phyloP scores from a whole-genome alignment of 2,329 filamentous ascomycete genomes.

The Aureobasidium sp. region DNA sequence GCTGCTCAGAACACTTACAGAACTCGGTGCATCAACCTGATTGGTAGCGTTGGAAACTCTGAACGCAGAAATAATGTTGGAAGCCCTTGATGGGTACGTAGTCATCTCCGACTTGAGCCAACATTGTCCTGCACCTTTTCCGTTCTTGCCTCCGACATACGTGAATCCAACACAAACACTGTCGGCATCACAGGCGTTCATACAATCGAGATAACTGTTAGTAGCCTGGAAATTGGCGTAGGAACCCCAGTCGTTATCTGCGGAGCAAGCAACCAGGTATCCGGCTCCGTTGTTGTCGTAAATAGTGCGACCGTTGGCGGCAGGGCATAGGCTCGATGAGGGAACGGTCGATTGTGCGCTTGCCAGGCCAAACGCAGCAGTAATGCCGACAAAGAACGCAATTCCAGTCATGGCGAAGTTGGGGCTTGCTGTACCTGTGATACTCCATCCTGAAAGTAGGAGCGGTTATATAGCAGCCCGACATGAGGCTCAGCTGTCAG shows the following conservation, averaged over 20 bases:
- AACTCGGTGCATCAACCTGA: neutral
- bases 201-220: constrained; percentile 14
- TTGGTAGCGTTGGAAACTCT: neutral
- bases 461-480: neutral
- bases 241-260: constrained; percentile 7
- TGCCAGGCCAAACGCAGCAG: neutral
- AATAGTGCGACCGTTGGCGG: constrained; percentile 18
- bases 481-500: neutral
- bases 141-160: constrained; percentile 14
- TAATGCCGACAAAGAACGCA: neutral
- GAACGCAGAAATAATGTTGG: constrained; percentile 13
- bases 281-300: constrained; percentile 10
- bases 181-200: constrained; percentile 13
- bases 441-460: neutral
- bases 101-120: constrained; percentile 17
- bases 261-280: constrained; percentile 11
- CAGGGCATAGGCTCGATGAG: constrained; percentile 16
- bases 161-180: constrained; percentile 11
- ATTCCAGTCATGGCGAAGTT: neutral
- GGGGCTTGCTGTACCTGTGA: neutral
- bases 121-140: constrained; percentile 18
- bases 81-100: neutral
- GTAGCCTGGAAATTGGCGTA: constrained; percentile 11
- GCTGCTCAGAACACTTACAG: constrained; percentile 17
- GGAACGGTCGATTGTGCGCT: neutral